These are phyloP conservation scores for Camelina neglecta DNA, from an alignment of 345 rosid genomes.

Conservation along the genomic window DNA sequence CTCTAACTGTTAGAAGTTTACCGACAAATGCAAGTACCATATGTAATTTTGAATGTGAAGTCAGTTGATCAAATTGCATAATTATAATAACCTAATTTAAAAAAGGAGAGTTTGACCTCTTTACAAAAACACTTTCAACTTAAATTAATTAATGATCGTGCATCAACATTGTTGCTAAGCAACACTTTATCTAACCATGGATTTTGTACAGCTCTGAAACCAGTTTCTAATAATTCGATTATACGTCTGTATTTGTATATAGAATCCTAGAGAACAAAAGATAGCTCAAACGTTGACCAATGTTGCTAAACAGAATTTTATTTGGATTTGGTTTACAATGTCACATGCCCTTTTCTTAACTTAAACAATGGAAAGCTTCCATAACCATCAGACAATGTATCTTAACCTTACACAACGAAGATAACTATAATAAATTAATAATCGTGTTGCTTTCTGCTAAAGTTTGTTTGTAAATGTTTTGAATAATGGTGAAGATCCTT, in stretches of 20 bases:
- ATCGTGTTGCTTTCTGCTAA: constrained; percentile 3
- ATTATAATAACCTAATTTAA: no score
- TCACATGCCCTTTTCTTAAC: background rate
- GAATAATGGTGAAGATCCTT: constrained; percentile 25
- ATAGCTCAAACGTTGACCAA: background rate
- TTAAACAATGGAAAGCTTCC: constrained; percentile 18
- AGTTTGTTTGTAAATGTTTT: constrained; percentile 18
- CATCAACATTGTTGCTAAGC: no score
- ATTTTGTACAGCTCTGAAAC: background rate
- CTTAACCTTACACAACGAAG: background rate
- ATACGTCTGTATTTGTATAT: background rate
- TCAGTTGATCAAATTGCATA: no score
- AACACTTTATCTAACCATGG: no score
- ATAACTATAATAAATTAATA: background rate
- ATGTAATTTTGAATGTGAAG: no score
- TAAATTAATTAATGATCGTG: background rate
- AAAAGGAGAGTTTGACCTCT: no score
- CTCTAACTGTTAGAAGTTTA: constrained; percentile 6
- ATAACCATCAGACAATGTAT: constrained; percentile 23
- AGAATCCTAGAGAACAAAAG: no score
- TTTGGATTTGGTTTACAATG: constrained; percentile 3
- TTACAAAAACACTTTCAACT: no score
- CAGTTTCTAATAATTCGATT: background rate
- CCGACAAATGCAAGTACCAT: background rate
- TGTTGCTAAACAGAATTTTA: background rate